A percentile compares a stretch with the other conserved stretches of the same genome.
phyloP scores from a whole-genome alignment of 1,284 basidiomycete species.

The Afroboletus lepidellus region DNA sequence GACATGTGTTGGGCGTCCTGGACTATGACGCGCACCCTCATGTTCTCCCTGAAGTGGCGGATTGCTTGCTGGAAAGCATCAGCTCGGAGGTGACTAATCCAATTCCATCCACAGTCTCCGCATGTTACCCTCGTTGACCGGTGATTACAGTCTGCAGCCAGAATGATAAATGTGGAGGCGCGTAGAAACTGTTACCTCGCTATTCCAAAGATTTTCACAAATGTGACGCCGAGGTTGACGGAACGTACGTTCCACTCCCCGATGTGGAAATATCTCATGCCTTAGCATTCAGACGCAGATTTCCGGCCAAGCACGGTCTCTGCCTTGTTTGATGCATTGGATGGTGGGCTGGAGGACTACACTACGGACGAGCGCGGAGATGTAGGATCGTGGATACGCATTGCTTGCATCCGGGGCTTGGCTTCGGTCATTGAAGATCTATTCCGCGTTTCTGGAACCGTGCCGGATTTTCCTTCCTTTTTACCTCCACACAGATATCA shows the following conservation, averaged over 20 bases:
- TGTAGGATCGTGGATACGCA: slow-evolving; percentile 94
- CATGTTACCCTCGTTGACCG: slow-evolving; percentile 23
- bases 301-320: slow-evolving; percentile 44
- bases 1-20: slow-evolving; percentile 71
- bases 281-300: slow-evolving; percentile 37
- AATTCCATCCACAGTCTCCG: slow-evolving; percentile 20
- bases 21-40: slow-evolving; percentile 60
- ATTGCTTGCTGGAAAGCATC: slow-evolving; percentile 61
- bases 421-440: slow-evolving; percentile 48
- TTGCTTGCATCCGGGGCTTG: slow-evolving; percentile 69
- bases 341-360: slow-evolving; percentile 82
- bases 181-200: slow-evolving; percentile 72
- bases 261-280: slow-evolving; percentile 14
- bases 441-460: slow-evolving; percentile 40
- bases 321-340: slow-evolving; percentile 50
- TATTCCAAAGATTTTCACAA: slow-evolving; percentile 56
- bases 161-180: slow-evolving; percentile 58
- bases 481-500: slow-evolving; percentile 61
- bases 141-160: slow-evolving; percentile 42
- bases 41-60: slow-evolving; percentile 51
- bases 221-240: slow-evolving; percentile 43
- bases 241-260: slow-evolving; percentile 41
- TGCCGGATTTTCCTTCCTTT: slow-evolving; percentile 50
- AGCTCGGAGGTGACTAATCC: slow-evolving; percentile 48
- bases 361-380: slow-evolving; percentile 94